phyloP scores from a whole-genome alignment of 1,284 basidiomycete species.

The Austropuccinia psidii region DNA sequence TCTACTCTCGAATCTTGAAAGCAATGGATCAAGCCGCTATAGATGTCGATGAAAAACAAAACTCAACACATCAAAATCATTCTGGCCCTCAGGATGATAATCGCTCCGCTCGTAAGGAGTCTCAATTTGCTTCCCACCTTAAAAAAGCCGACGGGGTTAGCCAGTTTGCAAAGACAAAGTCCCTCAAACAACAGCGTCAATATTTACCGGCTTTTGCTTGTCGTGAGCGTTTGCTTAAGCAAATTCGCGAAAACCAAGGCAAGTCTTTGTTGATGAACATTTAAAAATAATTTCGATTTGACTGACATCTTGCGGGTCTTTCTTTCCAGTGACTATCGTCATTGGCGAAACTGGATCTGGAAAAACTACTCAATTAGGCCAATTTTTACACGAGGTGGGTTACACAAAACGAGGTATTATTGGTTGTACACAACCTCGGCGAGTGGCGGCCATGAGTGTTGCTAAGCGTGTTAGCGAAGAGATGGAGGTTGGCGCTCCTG shows the following conservation, averaged over 20 bases:
- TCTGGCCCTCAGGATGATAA: constrained; percentile 48
- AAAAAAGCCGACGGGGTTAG: constrained; percentile 62
- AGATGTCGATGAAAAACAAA: constrained; percentile 49
- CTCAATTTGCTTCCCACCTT: constrained; percentile 88
- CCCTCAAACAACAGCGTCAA: constrained; percentile 88
- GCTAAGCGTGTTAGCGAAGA: constrained; percentile 98
- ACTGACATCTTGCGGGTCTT: too few relatives aligned
- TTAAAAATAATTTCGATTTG: not conserved
- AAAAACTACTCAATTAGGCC: constrained; percentile 85
- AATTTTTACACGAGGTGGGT: constrained; percentile 91
- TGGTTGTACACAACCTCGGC: constrained; percentile 91
- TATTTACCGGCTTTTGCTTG: constrained; percentile 97
- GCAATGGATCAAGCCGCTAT: constrained; percentile 43
- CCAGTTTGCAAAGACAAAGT: constrained; percentile 70
- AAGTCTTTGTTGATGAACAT: not conserved
- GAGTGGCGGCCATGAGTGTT: constrained; percentile 97
- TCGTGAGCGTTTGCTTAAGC: constrained; percentile 81
- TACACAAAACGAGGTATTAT: constrained; percentile 80
- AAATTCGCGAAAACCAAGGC: constrained; percentile 83
- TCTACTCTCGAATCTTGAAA: not conserved
- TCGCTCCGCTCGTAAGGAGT: constrained; percentile 73
- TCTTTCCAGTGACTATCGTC: constrained; percentile 68
- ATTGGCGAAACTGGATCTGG: constrained; percentile 94
- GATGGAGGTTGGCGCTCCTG: constrained; percentile 56
- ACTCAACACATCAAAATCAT: constrained; percentile 53